Base-by-base conservation (phyloP, 176 grass and related monocot species). In the Aegilops longissima region DNA sequence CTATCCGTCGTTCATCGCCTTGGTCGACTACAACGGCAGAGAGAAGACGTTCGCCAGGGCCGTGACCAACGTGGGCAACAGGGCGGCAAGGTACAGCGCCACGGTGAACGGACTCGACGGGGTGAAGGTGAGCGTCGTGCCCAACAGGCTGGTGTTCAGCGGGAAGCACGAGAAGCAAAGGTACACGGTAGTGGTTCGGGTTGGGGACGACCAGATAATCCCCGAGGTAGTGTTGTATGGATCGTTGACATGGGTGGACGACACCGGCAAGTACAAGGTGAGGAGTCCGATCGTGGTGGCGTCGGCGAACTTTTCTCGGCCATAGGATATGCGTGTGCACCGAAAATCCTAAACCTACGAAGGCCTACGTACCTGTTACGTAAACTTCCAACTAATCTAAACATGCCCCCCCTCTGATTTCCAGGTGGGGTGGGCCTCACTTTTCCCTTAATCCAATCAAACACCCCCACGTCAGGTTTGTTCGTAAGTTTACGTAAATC, bases 1-100 rank as follows among this genome's bases (percentile, higher is more conserved):
- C 80, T 98, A 98, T 27, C 91, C 93, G 1, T 98, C 95, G 0
- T 93, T 98, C 67, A 95, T 98, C 64, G 83, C 89, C 2, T 95
- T 90, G 31, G 93, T 91, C 78, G 47, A 81, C 12, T 49, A 40
- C 76, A 5, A 58, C 31, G 47, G 13, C 1, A 38, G 31, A 3
- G 81, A 70, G 62, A 87, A 62, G 81, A 89, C 27, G 76, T 98
- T 96, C 44, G 81, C 66, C 1, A 86, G 93, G 83, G 79, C 27
- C 20, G 86, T 91, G 29, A 96, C 90, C 13, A 98, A 91, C 39
- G 90, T 93, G 8, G 92, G 83, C 14, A 83, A 81, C 79, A 79
- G 86, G 27, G 79, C 69, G 72, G 79, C 83, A 61, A 93, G 82
- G 27, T 98, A 98, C 75, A 90, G 21, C 5, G 88, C 85, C 3